A percentile compares a stretch with the other conserved stretches of the same genome.
Evolutionary conservation across 148 eudicot genomes (phyloP).

Genomic region (Rhododendron mucronatum): DNA sequence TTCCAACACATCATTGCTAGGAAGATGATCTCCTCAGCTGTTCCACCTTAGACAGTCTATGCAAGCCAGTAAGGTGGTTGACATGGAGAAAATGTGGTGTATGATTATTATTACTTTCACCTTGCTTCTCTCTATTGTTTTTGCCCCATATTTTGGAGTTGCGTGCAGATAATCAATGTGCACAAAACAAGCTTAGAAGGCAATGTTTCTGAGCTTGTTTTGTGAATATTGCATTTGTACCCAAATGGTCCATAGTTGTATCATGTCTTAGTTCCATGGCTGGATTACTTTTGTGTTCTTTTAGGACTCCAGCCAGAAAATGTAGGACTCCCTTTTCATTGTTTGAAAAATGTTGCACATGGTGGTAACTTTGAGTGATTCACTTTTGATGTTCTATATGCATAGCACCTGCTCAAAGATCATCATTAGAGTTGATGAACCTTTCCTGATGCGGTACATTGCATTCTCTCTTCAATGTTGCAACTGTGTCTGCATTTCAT

Average conservation of each 20-base stretch:
- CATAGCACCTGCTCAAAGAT: too few species aligned
- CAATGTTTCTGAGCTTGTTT: background rate
- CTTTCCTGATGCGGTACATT: too few species aligned
- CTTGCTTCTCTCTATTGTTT: background rate
- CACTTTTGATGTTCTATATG: too few species aligned
- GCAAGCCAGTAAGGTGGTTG: background rate
- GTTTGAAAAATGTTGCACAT: too few species aligned
- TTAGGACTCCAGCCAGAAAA: background rate
- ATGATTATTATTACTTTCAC: background rate
- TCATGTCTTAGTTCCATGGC: background rate
- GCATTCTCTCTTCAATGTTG: too few species aligned
- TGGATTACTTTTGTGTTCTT: background rate
- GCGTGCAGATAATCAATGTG: background rate
- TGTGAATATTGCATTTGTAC: background rate
- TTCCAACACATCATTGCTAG: background rate
- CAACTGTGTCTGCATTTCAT: too few species aligned
- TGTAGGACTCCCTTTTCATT: too few species aligned
- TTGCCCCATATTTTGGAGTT: background rate
- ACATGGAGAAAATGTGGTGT: background rate
- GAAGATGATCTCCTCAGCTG: background rate
- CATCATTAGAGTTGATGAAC: too few species aligned
- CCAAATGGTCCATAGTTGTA: background rate
- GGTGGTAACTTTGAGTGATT: too few species aligned
- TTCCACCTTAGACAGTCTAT: background rate
- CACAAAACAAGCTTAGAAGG: background rate